Percentiles rank a stretch among this genome's conserved stretches.
Conservation (phyloP, 768 basidiomycete species). For the Pleurotus tuoliensis region DNA sequence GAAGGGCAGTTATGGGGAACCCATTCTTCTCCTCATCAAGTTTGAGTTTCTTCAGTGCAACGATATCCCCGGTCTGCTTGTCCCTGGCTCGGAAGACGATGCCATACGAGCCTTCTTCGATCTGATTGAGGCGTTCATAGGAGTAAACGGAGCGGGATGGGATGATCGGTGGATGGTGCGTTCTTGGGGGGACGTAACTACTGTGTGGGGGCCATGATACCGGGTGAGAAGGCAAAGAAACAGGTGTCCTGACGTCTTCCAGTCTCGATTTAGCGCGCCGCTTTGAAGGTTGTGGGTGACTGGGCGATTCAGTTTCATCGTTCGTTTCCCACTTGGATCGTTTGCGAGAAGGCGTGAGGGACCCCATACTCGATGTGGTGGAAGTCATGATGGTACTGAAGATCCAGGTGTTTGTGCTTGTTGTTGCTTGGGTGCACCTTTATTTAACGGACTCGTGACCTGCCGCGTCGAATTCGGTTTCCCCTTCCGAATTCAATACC, state of each 20-base stretch:
- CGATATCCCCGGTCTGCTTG: conserved; percentile 92
- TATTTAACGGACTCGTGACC: no score
- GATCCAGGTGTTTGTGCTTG: no score
- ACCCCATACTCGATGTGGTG: conserved; percentile 23
- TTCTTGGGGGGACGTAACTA: conserved; percentile 70
- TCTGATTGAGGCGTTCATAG: conserved; percentile 94
- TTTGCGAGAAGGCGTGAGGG: conserved; percentile 61
- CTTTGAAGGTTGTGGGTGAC: conserved; percentile 40
- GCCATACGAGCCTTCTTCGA: conserved; percentile 98
- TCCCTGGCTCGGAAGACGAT: conserved; percentile 96
- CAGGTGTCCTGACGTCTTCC: conserved; percentile 20
- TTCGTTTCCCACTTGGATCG: conserved; percentile 74
- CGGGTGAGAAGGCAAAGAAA: conserved; percentile 15
- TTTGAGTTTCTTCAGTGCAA: conserved; percentile 96
- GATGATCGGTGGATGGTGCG: conserved; percentile 70
- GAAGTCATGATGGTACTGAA: conserved; percentile 16
- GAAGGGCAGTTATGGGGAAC: conserved; percentile 93
- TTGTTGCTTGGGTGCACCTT: no score
- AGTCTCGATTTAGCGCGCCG: conserved; percentile 49
- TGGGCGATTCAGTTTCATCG: conserved; percentile 28
- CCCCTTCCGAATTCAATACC: conserved; percentile 7
- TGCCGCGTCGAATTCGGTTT: neutral
- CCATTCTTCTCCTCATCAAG: conserved; percentile 98
- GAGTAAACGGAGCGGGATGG: conserved; percentile 92
- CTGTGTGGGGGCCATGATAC: conserved; percentile 42